Conservation (phyloP, 148 eudicot genomes). For the Chenopodium suecicum region DNA sequence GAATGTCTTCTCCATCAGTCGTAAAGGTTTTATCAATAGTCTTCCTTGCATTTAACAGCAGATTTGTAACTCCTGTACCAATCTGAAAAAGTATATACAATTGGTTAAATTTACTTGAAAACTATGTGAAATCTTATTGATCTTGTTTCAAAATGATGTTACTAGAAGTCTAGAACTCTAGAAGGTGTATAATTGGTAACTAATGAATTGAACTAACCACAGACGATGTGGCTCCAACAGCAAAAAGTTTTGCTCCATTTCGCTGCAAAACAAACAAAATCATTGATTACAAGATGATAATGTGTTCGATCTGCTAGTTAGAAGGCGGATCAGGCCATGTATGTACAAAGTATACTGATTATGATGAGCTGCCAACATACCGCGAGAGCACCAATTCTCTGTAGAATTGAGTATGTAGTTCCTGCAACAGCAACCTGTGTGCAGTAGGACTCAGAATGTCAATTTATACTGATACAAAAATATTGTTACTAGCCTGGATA, state of each 20-base stretch:
- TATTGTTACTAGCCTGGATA: not conserved
- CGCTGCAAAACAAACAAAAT: constrained; percentile 49
- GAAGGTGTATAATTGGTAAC: not conserved
- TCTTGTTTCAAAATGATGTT: not conserved
- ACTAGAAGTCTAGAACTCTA: not conserved
- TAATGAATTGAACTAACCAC: constrained; percentile 39
- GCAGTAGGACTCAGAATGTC: constrained; percentile 16
- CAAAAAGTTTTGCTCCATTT: constrained; percentile 87
- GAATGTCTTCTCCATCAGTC: constrained; percentile 87
- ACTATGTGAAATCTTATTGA: not conserved
- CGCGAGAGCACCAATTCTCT: constrained; percentile 76
- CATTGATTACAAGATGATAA: not conserved
- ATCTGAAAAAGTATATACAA: constrained; percentile 39
- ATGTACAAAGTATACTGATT: not conserved
- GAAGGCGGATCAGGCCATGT: not conserved
- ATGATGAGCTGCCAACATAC: constrained; percentile 35
- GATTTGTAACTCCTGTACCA: constrained; percentile 80
- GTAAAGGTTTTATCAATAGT: constrained; percentile 69
- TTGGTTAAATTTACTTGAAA: not conserved
- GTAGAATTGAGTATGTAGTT: constrained; percentile 65
- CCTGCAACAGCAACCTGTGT: constrained; percentile 77
- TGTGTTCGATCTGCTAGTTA: not conserved
- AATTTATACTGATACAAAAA: not conserved
- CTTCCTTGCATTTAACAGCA: constrained; percentile 63
- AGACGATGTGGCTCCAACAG: constrained; percentile 79